A percentile compares a stretch with the other conserved stretches of the same genome.
phyloP scores from a whole-genome alignment of 176 grass and related monocot species.

The Pharus latifolius region DNA sequence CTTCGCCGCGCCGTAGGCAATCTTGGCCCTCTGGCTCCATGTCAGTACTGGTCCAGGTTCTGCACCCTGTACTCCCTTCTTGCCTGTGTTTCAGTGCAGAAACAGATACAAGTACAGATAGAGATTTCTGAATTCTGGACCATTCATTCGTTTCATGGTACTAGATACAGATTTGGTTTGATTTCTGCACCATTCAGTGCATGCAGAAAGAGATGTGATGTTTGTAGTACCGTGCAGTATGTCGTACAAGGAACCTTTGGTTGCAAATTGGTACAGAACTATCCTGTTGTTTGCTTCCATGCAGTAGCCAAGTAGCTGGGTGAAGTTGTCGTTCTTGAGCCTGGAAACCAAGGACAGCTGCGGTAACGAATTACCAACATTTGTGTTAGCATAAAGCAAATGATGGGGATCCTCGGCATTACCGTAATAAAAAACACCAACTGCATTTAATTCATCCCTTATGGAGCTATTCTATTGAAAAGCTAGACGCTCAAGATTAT shows the following conservation, averaged over 20 bases:
- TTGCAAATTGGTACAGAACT: conserved; percentile 71
- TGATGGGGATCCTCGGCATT: too few relatives aligned
- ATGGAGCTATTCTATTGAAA: too few relatives aligned
- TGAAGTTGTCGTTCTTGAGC: conserved; percentile 68
- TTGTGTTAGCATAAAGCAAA: too few relatives aligned
- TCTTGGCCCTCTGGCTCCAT: conserved; percentile 62
- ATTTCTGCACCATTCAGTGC: too few relatives aligned
- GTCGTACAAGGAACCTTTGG: conserved; percentile 79
- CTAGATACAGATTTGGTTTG: too few relatives aligned
- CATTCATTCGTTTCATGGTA: too few relatives aligned
- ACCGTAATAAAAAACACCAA: too few relatives aligned
- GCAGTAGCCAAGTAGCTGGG: conserved; percentile 76
- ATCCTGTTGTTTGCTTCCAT: conserved; percentile 78
- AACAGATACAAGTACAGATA: too few relatives aligned
- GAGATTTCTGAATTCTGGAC: too few relatives aligned
- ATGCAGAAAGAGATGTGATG: background rate
- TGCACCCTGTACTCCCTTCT: conserved; percentile 78
- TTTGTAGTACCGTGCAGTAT: conserved; percentile 54
- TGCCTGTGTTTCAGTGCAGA: too few relatives aligned
- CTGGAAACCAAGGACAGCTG: conserved; percentile 61
- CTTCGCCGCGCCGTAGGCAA: conserved; percentile 66
- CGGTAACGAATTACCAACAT: background rate
- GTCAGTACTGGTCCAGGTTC: conserved; percentile 55
- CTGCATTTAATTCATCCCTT: too few relatives aligned
- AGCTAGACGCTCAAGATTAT: too few relatives aligned